Evolutionary conservation across 169 alveolate species (phyloP), one percentile per base, ranked within the genome.

Genomic region (Plasmodium vinckei): DNA sequence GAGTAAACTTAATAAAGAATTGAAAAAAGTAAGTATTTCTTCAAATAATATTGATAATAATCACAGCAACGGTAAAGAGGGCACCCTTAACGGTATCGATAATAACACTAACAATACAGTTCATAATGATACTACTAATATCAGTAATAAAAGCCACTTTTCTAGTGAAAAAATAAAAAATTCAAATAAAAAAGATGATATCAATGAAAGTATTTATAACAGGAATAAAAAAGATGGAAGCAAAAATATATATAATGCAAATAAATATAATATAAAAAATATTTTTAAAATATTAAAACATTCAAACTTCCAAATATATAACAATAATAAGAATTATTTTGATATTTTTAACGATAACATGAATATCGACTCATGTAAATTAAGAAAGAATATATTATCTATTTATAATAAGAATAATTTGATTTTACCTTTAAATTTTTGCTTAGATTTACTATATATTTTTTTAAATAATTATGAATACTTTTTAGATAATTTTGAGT

Each of bases 231-330:
- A 25, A 19, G 42, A 71, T 15, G 68, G 17, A 25, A 56, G 49
- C 19, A 6, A 12, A 21, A 15, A 72, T 59, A 75, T 19, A 23
- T 75, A 46, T 57, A 49, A 47, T 47, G 70, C 56, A 25, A 82
- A 77, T 51, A 77, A 51, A 27, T 77, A 57, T 0, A 77, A 77
- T 77, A 77, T 77, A 49, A 77, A 67, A 82, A 65, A 82, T 23
- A 65, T 82, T 7, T 82, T 82, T 17, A 82, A 82, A 82, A 82
- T 82, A 51, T 82, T 82, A 57, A 82, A 82, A 82, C 65, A 59
- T 47, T 53, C 71, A 53, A 82, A 82, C 27, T 25, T 46, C 15
- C 63, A 77, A 51, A 61, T 25, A 10, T 53, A 51, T 12, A 51
- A 39, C 21, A 69, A 77, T 56, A 7, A 13, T n/a, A 77, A 53